These are phyloP conservation scores for Boletus rubroflammeus DNA, from an alignment of 768 basidiomycete genomes.

Conservation along the genomic window DNA sequence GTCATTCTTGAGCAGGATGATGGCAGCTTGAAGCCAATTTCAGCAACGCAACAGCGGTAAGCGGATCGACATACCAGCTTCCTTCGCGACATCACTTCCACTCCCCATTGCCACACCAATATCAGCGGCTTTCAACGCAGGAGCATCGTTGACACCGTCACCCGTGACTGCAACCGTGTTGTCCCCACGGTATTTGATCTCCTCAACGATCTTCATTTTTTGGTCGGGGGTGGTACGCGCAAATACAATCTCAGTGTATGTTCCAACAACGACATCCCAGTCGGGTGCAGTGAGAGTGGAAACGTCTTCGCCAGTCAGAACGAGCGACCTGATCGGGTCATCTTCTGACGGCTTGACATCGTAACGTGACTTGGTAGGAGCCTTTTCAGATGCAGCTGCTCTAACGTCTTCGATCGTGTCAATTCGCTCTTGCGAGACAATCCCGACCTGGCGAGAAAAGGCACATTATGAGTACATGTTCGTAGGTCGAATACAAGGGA, in stretches of 20 bases:
- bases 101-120: conserved; percentile 53
- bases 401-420: conserved; percentile 32
- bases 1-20: conserved; percentile 55
- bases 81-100: conserved; percentile 50
- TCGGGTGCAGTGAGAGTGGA: conserved; percentile 33
- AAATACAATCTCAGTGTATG: conserved; percentile 47
- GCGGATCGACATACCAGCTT: conserved; percentile 40
- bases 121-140: conserved; percentile 50
- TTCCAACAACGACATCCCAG: conserved; percentile 38
- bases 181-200: conserved; percentile 45
- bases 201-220: conserved; percentile 55
- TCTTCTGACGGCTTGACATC: conserved; percentile 37
- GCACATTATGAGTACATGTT: not conserved
- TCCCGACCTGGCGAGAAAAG: conserved; percentile 35
- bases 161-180: conserved; percentile 53
- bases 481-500: not conserved
- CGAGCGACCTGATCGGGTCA: conserved; percentile 37
- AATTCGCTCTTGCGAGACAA: conserved; percentile 39
- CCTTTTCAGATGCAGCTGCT: conserved; percentile 12
- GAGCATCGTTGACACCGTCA: conserved; percentile 54
- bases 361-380: conserved; percentile 12
- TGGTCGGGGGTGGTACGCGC: conserved; percentile 56
- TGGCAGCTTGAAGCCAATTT: conserved; percentile 27
- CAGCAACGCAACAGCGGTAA: not conserved
- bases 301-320: conserved; percentile 44